These are phyloP conservation scores for Xylaria sp. DNA, from an alignment of 2,329 filamentous ascomycete species.

Conservation along the genomic window DNA sequence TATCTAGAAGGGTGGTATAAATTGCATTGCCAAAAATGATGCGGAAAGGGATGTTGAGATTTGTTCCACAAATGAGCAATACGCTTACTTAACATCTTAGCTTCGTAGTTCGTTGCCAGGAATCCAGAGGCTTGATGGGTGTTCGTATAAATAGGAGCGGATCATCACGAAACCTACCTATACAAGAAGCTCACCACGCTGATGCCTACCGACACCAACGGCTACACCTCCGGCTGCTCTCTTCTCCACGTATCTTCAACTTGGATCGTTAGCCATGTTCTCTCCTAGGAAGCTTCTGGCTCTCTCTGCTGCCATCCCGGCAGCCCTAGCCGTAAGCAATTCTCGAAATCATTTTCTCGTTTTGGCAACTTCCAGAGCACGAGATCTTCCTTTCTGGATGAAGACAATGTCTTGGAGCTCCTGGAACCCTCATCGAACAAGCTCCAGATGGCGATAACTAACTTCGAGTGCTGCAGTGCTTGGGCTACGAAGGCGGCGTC, in stretches of 20 bases:
- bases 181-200: not conserved
- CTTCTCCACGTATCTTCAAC: not conserved
- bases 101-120: not conserved
- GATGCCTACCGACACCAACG: not conserved
- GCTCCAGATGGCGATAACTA: not conserved
- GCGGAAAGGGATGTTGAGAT: conserved; percentile 20
- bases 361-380: not conserved
- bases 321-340: conserved; percentile 39
- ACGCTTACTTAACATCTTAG: not conserved
- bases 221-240: not conserved
- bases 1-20: not conserved
- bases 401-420: not conserved
- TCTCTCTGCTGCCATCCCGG: conserved; percentile 44
- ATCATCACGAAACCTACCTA: conserved; percentile 1
- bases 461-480: conserved; percentile 32
- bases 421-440: no score
- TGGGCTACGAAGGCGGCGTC: conserved; percentile 48
- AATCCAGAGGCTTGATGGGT: not conserved
- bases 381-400: not conserved
- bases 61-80: conserved; percentile 35
- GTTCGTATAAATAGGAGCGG: conserved; percentile 7
- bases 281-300: conserved; percentile 40
- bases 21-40: not conserved
- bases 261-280: conserved; percentile 16
- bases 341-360: not conserved